phyloP scores from a whole-genome alignment of 129 eudicot species.

The Flaveria bidentis region DNA sequence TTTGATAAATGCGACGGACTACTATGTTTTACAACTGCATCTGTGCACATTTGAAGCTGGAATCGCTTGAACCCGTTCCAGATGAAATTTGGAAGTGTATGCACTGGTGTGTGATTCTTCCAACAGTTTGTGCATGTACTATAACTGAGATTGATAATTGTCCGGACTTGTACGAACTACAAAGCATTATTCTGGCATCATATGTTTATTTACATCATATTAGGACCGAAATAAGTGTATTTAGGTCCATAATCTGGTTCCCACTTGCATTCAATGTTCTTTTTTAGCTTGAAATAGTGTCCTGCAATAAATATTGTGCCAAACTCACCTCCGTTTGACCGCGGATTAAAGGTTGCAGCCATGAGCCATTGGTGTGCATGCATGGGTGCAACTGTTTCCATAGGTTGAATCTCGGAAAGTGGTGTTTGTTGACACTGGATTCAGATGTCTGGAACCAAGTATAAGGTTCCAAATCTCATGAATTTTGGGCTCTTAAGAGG shows the following conservation, averaged over 20 bases:
- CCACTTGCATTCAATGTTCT: background rate
- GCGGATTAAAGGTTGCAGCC: background rate
- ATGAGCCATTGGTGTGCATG: slow-evolving; percentile 4
- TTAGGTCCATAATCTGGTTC: background rate
- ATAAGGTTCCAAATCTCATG: too few species aligned
- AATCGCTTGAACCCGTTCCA: slow-evolving; percentile 6
- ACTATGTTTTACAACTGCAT: background rate
- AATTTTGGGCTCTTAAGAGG: too few species aligned
- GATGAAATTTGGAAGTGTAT: slow-evolving; percentile 5
- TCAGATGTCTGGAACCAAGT: too few species aligned
- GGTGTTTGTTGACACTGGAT: too few species aligned
- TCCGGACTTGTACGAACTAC: slow-evolving; percentile 7
- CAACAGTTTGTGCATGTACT: slow-evolving; percentile 12
- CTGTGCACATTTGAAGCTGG: slow-evolving; percentile 16
- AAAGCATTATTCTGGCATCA: slow-evolving; percentile 13
- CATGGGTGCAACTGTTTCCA: background rate
- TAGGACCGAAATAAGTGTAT: slow-evolving; percentile 10
- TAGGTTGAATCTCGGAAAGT: background rate
- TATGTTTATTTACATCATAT: background rate
- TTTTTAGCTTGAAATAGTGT: background rate
- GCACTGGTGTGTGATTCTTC: slow-evolving; percentile 11
- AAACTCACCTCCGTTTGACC: background rate
- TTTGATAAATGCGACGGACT: slow-evolving; percentile 13
- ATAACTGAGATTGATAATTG: slow-evolving; percentile 1
- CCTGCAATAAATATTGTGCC: background rate